Evolutionary conservation across 805 yeast species (phyloP).

Genomic region (Ascoidea rubescens): DNA sequence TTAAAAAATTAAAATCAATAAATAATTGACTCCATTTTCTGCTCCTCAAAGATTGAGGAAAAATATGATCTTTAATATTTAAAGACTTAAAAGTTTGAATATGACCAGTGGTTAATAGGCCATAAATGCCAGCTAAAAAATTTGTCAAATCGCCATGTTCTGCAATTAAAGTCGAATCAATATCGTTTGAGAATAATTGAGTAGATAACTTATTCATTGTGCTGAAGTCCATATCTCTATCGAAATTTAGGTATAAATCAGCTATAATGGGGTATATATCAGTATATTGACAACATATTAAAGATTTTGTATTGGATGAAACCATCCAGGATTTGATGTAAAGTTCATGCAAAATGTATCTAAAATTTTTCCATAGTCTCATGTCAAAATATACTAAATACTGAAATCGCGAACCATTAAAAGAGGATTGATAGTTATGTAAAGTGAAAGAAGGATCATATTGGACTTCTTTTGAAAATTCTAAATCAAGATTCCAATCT

Average conservation of each 20-base stretch:
- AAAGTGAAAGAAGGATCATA: slow-evolving; percentile 18
- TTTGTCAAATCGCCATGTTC: slow-evolving; percentile 51
- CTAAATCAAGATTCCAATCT: slow-evolving; percentile 32
- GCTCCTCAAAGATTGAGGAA: slow-evolving; percentile 40
- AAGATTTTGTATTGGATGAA: slow-evolving; percentile 36
- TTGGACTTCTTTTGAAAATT: slow-evolving; percentile 30
- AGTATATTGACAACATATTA: slow-evolving; percentile 68
- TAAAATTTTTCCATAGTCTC: slow-evolving; percentile 52
- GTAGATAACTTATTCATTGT: slow-evolving; percentile 60
- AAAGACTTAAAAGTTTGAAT: background rate
- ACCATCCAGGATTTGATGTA: slow-evolving; percentile 53
- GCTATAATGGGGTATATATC: slow-evolving; percentile 69
- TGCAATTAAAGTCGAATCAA: slow-evolving; percentile 50
- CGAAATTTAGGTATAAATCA: slow-evolving; percentile 52
- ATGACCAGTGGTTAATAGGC: slow-evolving; percentile 42
- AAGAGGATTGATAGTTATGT: slow-evolving; percentile 10
- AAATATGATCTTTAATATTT: slow-evolving; percentile 6
- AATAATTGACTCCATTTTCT: slow-evolving; percentile 69
- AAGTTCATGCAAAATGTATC: slow-evolving; percentile 46
- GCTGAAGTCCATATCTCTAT: slow-evolving; percentile 70
- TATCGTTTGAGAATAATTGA: slow-evolving; percentile 69
- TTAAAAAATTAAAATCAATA: slow-evolving; percentile 63
- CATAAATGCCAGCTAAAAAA: slow-evolving; percentile 48
- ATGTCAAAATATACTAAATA: slow-evolving; percentile 44
- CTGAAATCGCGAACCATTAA: slow-evolving; percentile 28